Conservation (phyloP, 164 flowering plant species). For the Magnolia kwangsiensis region DNA sequence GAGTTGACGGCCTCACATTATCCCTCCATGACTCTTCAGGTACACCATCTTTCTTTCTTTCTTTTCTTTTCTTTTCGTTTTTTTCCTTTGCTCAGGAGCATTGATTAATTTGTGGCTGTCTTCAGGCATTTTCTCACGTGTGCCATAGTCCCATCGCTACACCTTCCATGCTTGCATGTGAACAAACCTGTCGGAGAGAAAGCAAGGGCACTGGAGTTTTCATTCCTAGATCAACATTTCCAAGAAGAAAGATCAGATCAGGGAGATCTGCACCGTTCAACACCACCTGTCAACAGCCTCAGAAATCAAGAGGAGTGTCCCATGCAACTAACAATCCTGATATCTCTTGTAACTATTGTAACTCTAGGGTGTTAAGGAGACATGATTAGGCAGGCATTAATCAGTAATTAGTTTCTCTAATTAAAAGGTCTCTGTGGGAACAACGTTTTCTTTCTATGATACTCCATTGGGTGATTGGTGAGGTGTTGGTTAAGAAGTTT, state of each 20-base stretch:
- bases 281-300: constrained; percentile 31
- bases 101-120: not conserved
- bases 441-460: too few species aligned
- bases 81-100: not conserved
- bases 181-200: constrained; percentile 45
- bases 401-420: too few species aligned
- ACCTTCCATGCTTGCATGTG: constrained; percentile 11
- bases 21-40: constrained; percentile 63
- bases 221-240: constrained; percentile 58
- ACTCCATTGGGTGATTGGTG: too few species aligned
- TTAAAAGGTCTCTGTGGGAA: too few species aligned
- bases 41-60: constrained; percentile 4
- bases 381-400: not conserved
- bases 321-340: constrained; percentile 5
- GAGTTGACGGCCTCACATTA: constrained; percentile 22
- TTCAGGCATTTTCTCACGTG: not conserved
- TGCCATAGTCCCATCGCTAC: not conserved
- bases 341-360: not conserved
- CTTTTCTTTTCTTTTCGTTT: too few species aligned
- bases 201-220: constrained; percentile 91
- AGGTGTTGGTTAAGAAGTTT: too few species aligned
- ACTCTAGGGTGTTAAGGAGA: not conserved
- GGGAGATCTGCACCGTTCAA: constrained; percentile 32
- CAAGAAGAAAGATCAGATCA: constrained; percentile 58
- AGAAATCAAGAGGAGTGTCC: constrained; percentile 25